phyloP scores from a whole-genome alignment of 768 basidiomycete species.

The Amanita brunnescens region DNA sequence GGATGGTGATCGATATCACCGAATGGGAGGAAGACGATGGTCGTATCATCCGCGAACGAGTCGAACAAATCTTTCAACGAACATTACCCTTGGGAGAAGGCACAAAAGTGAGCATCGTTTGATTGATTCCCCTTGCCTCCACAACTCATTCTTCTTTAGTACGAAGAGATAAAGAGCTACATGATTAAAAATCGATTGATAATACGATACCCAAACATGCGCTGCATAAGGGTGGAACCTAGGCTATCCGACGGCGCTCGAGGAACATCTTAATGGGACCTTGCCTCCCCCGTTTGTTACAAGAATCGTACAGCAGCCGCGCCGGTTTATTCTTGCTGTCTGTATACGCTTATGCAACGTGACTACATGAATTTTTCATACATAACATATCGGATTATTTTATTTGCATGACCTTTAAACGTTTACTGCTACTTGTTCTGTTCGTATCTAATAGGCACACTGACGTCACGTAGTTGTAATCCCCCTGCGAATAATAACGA shows the following conservation, averaged over 20 bases:
- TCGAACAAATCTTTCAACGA: constrained; percentile 55
- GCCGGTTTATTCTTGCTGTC: background rate
- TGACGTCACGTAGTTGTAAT: background rate
- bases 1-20: constrained; percentile 49
- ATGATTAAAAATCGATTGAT: constrained; percentile 54
- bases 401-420: background rate
- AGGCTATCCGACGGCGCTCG: constrained; percentile 8
- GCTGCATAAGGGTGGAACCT: constrained; percentile 33
- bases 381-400: constrained; percentile 2
- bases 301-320: background rate
- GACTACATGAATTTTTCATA: background rate
- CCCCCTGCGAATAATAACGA: background rate
- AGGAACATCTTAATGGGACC: no score
- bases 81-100: constrained; percentile 68
- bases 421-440: background rate
- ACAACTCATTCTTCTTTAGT: constrained; percentile 29
- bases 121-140: background rate
- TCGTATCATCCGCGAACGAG: constrained; percentile 50
- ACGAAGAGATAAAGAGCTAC: constrained; percentile 63
- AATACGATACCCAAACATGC: constrained; percentile 60
- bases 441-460: background rate
- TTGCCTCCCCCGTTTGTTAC: no score
- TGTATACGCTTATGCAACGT: background rate
- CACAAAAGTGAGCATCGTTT: constrained; percentile 42
- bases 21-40: constrained; percentile 59